phyloP scores from a whole-genome alignment of 192 early-diverging fungal genomes.

The Phlyctochytrium arcticum region DNA sequence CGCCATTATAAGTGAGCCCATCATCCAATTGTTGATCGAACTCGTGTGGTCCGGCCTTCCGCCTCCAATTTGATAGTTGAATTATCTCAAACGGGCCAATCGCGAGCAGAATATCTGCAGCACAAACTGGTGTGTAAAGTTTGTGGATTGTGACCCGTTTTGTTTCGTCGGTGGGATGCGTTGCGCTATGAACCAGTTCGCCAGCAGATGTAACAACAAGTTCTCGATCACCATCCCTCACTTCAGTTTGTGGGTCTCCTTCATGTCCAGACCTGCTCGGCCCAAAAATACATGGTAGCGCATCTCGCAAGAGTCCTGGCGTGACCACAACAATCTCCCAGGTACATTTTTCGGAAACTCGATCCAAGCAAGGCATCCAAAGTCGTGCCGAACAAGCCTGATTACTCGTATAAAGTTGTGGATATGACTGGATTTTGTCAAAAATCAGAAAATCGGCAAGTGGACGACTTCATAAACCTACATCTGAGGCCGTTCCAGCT shows the following conservation, averaged over 20 bases:
- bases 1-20: too few relatives aligned
- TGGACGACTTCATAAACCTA: neutral
- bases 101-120: conserved; percentile 37
- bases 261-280: neutral
- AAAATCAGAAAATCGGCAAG: too few relatives aligned
- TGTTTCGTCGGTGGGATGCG: conserved; percentile 13
- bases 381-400: conserved; percentile 29
- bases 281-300: neutral
- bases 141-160: conserved; percentile 32
- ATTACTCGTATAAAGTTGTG: conserved; percentile 42
- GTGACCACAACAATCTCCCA: conserved; percentile 35
- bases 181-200: conserved; percentile 26
- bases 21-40: too few relatives aligned
- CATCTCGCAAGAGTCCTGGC: conserved; percentile 17
- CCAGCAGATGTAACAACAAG: conserved; percentile 41
- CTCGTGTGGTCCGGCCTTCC: conserved; percentile 6
- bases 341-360: conserved; percentile 29
- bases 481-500: conserved; percentile 10
- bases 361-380: conserved; percentile 49
- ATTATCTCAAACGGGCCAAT: conserved; percentile 38
- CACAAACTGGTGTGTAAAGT: conserved; percentile 22
- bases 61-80: conserved; percentile 15
- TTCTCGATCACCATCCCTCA: conserved; percentile 7
- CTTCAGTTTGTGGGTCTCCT: neutral
- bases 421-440: conserved; percentile 35